Evolutionary conservation across 129 eudicot species (phyloP), one percentile per base, ranked within the genome.

Genomic region (Solidago caesia): DNA sequence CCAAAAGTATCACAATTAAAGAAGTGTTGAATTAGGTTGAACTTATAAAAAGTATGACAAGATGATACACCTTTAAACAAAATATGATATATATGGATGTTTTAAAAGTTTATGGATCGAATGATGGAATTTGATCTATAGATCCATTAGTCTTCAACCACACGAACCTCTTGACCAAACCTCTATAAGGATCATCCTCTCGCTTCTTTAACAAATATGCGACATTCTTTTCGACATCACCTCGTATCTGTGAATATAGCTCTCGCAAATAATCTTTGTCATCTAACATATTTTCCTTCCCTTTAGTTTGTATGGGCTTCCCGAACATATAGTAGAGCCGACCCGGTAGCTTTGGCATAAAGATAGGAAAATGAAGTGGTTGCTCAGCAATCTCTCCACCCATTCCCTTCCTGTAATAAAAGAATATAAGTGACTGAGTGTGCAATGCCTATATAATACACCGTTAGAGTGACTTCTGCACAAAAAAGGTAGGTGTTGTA

Each of bases 261-360:
- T 62, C 72, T 45, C 49, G 70, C 13, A 69, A 66, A 12, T 57
- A 57, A 10, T 63, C 81, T 44, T 70, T 75, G 70, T 79, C 77
- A 29, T 72, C 45, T 12, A 80, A 5, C 73, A 75, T 42, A 6
- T 77, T 43, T 56, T 64, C 72, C 13, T 70, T 78, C 44, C 85
- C 91, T 62, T 82, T 72, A 8, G 87, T 82, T 27, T 45, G 68
- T 4, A 87, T 65, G 4, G 92, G 89, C 77, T 87, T 82, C 55
- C 89, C 92, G 29, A 84, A 84, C 16, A 79, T 72, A 64, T 60
- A 80, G 64, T 87, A 87, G 44, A 84, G 74, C 7, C 92, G 69
- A 8, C 92, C 92, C 0, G 92, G 92, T 10, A 84, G 16, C 43
- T 84, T 87, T 0, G 85, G 89, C 8, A 41, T 56, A 42, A 82